A percentile compares a stretch with the other conserved stretches of the same genome.
These are phyloP conservation scores for Malassezia sp. DNA, from an alignment of 1,284 basidiomycete species.

Conservation along the genomic window DNA sequence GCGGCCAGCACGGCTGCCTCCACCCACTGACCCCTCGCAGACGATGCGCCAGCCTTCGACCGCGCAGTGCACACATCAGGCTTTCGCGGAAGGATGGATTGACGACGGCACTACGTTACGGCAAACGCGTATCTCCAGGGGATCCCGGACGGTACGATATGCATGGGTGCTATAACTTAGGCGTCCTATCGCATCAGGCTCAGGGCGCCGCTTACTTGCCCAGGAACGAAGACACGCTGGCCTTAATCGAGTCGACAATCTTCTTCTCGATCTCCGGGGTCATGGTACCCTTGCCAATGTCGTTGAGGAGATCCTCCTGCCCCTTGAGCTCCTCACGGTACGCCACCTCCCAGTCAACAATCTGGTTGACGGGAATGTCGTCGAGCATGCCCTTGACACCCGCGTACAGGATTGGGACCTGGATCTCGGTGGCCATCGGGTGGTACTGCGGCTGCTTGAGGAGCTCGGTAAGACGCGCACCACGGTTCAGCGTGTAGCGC, in stretches of 20 bases:
- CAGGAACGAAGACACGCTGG: slow-evolving; percentile 39
- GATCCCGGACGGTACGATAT: no score
- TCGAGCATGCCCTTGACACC: slow-evolving; percentile 73
- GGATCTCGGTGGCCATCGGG: slow-evolving; percentile 66
- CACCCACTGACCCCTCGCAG: no score
- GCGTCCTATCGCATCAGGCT: no score
- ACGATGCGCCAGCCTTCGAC: no score
- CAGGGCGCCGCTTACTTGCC: slow-evolving; percentile 25
- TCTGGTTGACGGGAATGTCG: slow-evolving; percentile 82
- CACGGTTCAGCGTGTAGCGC: slow-evolving; percentile 70
- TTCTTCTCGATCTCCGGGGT: slow-evolving; percentile 78
- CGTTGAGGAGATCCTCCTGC: slow-evolving; percentile 45
- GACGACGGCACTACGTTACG: slow-evolving; percentile 3
- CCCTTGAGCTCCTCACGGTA: slow-evolving; percentile 61
- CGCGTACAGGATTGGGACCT: slow-evolving; percentile 96
- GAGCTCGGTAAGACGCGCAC: slow-evolving; percentile 94
- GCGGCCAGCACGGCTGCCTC: no score
- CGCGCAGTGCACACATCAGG: no score
- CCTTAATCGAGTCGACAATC: slow-evolving; percentile 48
- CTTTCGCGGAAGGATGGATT: background rate
- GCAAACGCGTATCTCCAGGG: no score
- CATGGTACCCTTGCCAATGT: slow-evolving; percentile 71
- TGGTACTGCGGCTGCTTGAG: slow-evolving; percentile 95
- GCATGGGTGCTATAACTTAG: no score
- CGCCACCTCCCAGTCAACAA: slow-evolving; percentile 81